These are phyloP conservation scores for Tetrahymena elliotti DNA, from an alignment of 73 alveolate species.

Conservation along the genomic window DNA sequence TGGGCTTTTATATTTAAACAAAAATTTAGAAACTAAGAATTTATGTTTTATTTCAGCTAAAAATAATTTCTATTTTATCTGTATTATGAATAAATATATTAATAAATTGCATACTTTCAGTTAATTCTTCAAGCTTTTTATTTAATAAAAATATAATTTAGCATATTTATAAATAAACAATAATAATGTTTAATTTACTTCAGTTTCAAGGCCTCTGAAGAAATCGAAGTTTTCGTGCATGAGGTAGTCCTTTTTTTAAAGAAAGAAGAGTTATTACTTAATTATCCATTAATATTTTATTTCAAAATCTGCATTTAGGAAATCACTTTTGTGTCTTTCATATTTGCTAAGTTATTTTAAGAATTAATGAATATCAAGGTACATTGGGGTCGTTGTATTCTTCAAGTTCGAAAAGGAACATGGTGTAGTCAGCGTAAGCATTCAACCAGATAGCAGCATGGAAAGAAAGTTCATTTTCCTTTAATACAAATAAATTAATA, in stretches of 20 bases:
- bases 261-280: background rate
- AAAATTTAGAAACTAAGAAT: background rate
- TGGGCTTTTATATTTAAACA: slow-evolving; percentile 2
- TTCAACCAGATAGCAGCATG: slow-evolving; percentile 44
- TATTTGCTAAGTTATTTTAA: too few relatives aligned
- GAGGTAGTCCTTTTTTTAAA: background rate
- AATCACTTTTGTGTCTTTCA: too few relatives aligned
- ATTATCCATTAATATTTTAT: background rate
- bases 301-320: too few relatives aligned
- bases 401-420: slow-evolving; percentile 33
- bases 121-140: slow-evolving; percentile 14
- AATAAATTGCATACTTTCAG: background rate
- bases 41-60: background rate
- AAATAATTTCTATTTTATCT: background rate
- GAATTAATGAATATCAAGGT: background rate
- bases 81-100: background rate
- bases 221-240: slow-evolving; percentile 39
- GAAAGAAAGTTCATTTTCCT: slow-evolving; percentile 34
- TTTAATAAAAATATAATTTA: background rate
- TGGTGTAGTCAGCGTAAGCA: slow-evolving; percentile 22
- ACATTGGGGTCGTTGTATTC: slow-evolving; percentile 23
- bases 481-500: background rate
- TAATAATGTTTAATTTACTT: background rate
- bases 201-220: slow-evolving; percentile 35
- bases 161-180: background rate